These are phyloP conservation scores for Tricholoma terreum DNA, from an alignment of 768 basidiomycete genomes.

Conservation along the genomic window DNA sequence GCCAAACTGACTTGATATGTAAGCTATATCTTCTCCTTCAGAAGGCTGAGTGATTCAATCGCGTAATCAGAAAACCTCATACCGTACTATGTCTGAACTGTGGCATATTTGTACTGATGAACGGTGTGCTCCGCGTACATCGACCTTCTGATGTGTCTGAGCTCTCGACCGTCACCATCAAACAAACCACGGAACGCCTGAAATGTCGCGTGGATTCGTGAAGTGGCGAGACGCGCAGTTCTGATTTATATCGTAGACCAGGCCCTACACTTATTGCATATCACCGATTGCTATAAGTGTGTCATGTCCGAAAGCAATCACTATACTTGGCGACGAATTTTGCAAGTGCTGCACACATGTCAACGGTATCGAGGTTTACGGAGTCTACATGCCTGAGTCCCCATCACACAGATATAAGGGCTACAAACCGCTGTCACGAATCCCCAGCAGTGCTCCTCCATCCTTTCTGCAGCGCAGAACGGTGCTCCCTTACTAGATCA, in stretches of 20 bases:
- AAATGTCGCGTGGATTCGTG: not conserved
- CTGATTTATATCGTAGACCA: too few species aligned
- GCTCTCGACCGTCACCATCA: not conserved
- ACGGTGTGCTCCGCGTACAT: too few species aligned
- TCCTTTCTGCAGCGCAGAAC: not conserved
- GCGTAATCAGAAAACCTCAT: not conserved
- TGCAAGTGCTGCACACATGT: too few species aligned
- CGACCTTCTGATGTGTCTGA: not conserved
- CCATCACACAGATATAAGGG: not conserved
- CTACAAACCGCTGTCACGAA: not conserved
- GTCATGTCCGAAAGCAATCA: too few species aligned
- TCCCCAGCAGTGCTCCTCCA: not conserved
- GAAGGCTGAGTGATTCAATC: not conserved
- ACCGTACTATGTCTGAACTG: not conserved
- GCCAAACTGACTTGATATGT: slow-evolving; percentile 42
- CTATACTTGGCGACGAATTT: too few species aligned
- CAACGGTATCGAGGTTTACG: too few species aligned
- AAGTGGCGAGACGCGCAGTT: not conserved
- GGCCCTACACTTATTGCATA: too few species aligned
- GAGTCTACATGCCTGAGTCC: too few species aligned
- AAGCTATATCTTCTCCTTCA: not conserved
- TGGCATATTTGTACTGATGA: not conserved
- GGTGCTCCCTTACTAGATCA: too few species aligned
- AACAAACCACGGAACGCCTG: not conserved
- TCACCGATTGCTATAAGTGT: too few species aligned